A percentile compares a stretch with the other conserved stretches of the same genome.
Evolutionary conservation across 371 early-diverging fungal species (phyloP).

Genomic region (Lichtheimia ramosa): DNA sequence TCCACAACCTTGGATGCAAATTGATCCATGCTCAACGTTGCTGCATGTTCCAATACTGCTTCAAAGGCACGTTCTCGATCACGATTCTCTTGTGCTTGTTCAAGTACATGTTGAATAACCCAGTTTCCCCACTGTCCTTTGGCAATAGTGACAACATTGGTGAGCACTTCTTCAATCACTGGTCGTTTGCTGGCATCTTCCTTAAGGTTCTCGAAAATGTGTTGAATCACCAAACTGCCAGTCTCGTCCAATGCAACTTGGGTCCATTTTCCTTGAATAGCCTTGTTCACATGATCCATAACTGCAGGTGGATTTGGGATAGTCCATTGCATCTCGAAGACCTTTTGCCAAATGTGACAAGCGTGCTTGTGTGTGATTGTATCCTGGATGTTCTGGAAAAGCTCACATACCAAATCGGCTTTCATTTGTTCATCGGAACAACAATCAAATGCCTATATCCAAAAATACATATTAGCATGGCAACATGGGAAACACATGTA

Average conservation of each 20-base stretch:
- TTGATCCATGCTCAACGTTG: constrained; percentile 65
- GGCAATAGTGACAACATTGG: constrained; percentile 59
- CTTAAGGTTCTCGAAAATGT: constrained; percentile 73
- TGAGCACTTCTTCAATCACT: constrained; percentile 62
- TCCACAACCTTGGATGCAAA: constrained; percentile 82
- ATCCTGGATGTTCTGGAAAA: constrained; percentile 62
- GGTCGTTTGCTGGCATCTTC: constrained; percentile 60
- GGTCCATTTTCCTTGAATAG: constrained; percentile 64
- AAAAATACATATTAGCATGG: too few relatives aligned
- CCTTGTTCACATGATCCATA: constrained; percentile 60
- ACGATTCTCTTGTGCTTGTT: constrained; percentile 57
- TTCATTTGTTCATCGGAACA: constrained; percentile 60
- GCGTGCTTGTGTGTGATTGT: constrained; percentile 79
- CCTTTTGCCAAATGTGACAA: constrained; percentile 81
- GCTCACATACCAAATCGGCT: constrained; percentile 58
- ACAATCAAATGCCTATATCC: constrained; percentile 56
- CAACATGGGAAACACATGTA: constrained; percentile 15
- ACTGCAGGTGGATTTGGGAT: constrained; percentile 43
- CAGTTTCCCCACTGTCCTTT: constrained; percentile 83
- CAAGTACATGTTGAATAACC: constrained; percentile 77
- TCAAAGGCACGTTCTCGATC: constrained; percentile 52
- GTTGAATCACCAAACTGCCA: constrained; percentile 79
- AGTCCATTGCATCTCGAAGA: constrained; percentile 71
- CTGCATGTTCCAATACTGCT: constrained; percentile 51
- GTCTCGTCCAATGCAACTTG: constrained; percentile 77